Percentiles rank a stretch among this genome's conserved stretches.
These are phyloP conservation scores for Ustilago bromivora DNA, from an alignment of 1,284 basidiomycete species.

Conservation along the genomic window DNA sequence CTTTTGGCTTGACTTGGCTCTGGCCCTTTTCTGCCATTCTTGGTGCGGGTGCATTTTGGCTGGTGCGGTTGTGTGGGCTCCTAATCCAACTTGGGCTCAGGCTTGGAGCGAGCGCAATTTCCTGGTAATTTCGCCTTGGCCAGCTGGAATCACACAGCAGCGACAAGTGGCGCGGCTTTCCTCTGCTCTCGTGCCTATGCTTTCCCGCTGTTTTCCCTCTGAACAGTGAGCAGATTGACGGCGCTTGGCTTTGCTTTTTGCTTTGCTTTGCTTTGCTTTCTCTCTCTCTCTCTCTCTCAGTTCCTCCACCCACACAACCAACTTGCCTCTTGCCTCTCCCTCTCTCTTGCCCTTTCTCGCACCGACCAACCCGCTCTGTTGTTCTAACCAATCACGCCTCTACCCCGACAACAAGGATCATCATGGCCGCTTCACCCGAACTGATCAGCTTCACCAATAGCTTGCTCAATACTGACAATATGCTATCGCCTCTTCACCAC, in stretches of 20 bases:
- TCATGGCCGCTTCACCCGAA: slow-evolving; percentile 51
- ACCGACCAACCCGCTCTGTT: slow-evolving; percentile 34
- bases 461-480: slow-evolving; percentile 57
- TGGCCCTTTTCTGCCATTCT: background rate
- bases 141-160: background rate
- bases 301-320: background rate
- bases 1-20: background rate
- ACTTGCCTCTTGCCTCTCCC: background rate
- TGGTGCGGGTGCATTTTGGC: background rate
- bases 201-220: background rate
- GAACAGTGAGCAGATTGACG: background rate
- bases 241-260: background rate
- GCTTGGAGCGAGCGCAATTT: background rate
- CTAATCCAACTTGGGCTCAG: background rate
- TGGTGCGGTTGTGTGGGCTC: slow-evolving; percentile 4
- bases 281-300: background rate
- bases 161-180: slow-evolving; percentile 1
- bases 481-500: slow-evolving; percentile 51
- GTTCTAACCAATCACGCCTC: background rate
- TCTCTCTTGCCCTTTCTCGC: slow-evolving; percentile 18
- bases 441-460: slow-evolving; percentile 52
- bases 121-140: slow-evolving; percentile 6
- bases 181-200: background rate
- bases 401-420: slow-evolving; percentile 14
- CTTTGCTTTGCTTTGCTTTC: background rate